Evolutionary conservation across 1,284 basidiomycete genomes (phyloP).

Genomic region (Irpex sp.): DNA sequence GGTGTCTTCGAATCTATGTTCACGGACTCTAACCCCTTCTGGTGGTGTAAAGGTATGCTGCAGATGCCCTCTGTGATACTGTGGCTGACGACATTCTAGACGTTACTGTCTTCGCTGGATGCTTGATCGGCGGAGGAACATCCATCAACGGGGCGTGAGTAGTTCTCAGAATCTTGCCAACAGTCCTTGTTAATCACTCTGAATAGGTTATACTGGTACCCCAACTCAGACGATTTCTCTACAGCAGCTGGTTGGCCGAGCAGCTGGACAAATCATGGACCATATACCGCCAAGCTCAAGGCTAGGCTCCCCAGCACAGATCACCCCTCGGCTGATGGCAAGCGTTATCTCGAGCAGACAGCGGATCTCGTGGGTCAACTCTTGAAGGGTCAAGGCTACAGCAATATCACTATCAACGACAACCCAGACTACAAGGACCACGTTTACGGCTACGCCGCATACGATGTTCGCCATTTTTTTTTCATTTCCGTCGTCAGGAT

Average conservation of each 20-base stretch:
- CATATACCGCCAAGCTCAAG: slow-evolving; percentile 46
- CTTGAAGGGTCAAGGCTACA: slow-evolving; percentile 45
- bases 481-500: background rate
- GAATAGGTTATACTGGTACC: slow-evolving; percentile 56
- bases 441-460: slow-evolving; percentile 54
- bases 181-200: slow-evolving; percentile 2
- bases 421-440: slow-evolving; percentile 55
- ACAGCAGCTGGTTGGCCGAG: slow-evolving; percentile 49
- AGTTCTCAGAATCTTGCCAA: background rate
- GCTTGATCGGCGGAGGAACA: slow-evolving; percentile 59
- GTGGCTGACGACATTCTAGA: slow-evolving; percentile 30
- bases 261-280: slow-evolving; percentile 48
- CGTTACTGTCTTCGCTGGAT: slow-evolving; percentile 59
- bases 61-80: background rate
- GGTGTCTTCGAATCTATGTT: slow-evolving; percentile 66
- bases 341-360: slow-evolving; percentile 53
- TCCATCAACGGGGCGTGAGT: slow-evolving; percentile 63
- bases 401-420: slow-evolving; percentile 51
- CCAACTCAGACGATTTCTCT: slow-evolving; percentile 49
- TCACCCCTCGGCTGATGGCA: slow-evolving; percentile 56
- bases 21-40: slow-evolving; percentile 49
- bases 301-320: slow-evolving; percentile 56
- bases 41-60: slow-evolving; percentile 56
- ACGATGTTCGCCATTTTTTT: slow-evolving; percentile 37
- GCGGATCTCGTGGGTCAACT: slow-evolving; percentile 41